Conservation (phyloP, 129 eudicot species). For the Helichrysum umbraculigerum region DNA sequence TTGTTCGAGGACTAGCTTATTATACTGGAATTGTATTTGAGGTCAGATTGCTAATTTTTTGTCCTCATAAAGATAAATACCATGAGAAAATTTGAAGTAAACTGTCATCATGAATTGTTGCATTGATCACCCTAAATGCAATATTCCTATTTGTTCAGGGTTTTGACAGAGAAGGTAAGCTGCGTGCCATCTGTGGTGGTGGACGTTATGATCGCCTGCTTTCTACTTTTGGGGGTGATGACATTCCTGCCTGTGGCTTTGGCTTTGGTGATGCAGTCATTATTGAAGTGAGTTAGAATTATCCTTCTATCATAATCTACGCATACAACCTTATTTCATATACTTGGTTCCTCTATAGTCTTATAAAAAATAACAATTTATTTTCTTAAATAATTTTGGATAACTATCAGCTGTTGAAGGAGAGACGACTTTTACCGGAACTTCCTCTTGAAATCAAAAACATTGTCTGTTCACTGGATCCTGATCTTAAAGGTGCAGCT, state of each 20-base stretch:
- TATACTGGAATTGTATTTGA: conserved; percentile 97
- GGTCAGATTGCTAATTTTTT: conserved; percentile 43
- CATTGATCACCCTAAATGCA: not conserved
- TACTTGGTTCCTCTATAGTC: not conserved
- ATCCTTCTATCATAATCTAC: not conserved
- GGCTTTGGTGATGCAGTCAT: conserved; percentile 99
- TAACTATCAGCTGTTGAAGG: conserved; percentile 68
- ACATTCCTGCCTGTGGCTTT: conserved; percentile 95
- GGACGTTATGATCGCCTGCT: conserved; percentile 84
- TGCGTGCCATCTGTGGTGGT: conserved; percentile 97
- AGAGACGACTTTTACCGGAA: conserved; percentile 76
- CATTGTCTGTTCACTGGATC: conserved; percentile 82
- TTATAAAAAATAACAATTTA: too few species aligned
- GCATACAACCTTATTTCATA: conserved; percentile 3
- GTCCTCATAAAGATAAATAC: not conserved
- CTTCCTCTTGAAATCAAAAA: conserved; percentile 58
- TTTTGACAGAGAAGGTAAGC: conserved; percentile 87
- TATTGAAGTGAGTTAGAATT: conserved; percentile 67
- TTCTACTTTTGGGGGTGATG: conserved; percentile 96
- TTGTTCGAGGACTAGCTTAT: conserved; percentile 98
- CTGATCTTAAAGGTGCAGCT: conserved; percentile 82
- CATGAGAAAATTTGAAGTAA: not conserved
- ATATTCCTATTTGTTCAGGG: conserved; percentile 49
- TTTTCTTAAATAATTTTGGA: not conserved
- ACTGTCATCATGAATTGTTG: not conserved